Conservation (phyloP, 306 rosid genomes). For the Gleditsia sinensis region DNA sequence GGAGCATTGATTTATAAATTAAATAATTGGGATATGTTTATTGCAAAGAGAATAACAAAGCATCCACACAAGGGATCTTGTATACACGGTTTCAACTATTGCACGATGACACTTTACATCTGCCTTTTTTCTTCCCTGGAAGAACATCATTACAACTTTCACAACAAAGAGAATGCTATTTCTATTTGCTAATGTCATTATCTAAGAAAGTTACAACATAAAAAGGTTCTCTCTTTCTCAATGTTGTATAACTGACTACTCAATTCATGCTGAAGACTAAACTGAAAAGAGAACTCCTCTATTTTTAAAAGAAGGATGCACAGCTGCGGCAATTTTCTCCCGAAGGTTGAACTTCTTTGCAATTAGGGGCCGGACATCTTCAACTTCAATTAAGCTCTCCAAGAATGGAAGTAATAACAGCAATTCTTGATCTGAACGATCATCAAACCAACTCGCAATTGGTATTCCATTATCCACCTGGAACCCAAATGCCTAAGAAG, state of each 20-base stretch:
- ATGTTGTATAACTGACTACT: slow-evolving; percentile 37
- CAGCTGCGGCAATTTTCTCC: slow-evolving; percentile 84
- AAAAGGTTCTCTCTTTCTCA: slow-evolving; percentile 25
- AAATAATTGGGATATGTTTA: slow-evolving; percentile 38
- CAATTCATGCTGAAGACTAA: slow-evolving; percentile 49
- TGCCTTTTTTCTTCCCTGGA: slow-evolving; percentile 27
- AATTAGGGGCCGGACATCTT: slow-evolving; percentile 91
- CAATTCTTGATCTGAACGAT: slow-evolving; percentile 81
- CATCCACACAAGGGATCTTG: slow-evolving; percentile 28
- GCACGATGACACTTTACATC: slow-evolving; percentile 35
- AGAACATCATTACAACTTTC: slow-evolving; percentile 32
- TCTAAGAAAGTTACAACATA: slow-evolving; percentile 45
- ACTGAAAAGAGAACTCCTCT: slow-evolving; percentile 56
- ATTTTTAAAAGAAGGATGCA: no score
- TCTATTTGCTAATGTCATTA: slow-evolving; percentile 34
- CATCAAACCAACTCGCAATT: slow-evolving; percentile 98
- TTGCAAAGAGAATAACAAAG: slow-evolving; percentile 37
- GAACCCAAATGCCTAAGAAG: slow-evolving; percentile 89
- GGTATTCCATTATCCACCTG: slow-evolving; percentile 99
- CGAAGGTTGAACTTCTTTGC: slow-evolving; percentile 81
- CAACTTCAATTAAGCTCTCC: slow-evolving; percentile 92
- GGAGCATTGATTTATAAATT: neutral
- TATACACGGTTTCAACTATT: slow-evolving; percentile 27
- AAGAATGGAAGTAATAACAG: slow-evolving; percentile 75
- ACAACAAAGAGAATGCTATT: slow-evolving; percentile 37